Base-by-base conservation (phyloP, 257 asterid genomes). In the Paraleonurus japonicus region DNA sequence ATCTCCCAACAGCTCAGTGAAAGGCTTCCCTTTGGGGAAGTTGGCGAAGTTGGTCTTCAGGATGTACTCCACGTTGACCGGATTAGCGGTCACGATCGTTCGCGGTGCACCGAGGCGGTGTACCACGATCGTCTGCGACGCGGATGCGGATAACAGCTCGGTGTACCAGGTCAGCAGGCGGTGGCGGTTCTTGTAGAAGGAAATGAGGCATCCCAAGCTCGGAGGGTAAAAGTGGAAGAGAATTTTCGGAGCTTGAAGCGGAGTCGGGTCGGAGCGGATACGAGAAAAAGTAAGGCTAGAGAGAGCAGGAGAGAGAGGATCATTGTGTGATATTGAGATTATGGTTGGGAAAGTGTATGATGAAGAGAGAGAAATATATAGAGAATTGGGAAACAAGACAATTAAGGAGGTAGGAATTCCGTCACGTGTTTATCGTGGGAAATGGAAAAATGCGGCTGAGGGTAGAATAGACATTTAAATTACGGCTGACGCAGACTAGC, bases 81-180 rank as follows among this genome's bases (percentile, higher is more conserved):
- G 90, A 24, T 88, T 85, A 0, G 89, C 89, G 6, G 90, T 83
- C 51, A 86, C 83, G 58, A 88, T 16, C 0, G 85, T 86, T 0
- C 85, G 67, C 1, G 81, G 80, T 0, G 86, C 86, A 4, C 92
- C 88, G 9, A 86, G 74, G 57, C 88, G 85, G 82, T 81, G 85
- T 55, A 88, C 70, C 11, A 81, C 78, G 55, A 84, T 84, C 17
- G 95, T 86, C 74, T 80, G 87, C 2, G 83, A 68, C 1, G 27
- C 41, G 0, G 95, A 89, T 0, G 41, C 16, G 4, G 86, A 62
- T 8, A 91, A 19, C 11, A 91, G 84, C 2, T 85, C 75, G 0
- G 92, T 89, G 81, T 91, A 90, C 96, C 97, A 91, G 6, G 47
- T 75, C 7, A 89, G 19, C 27, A 89, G 16, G 11, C 88, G 84